Percentiles rank a stretch among this genome's conserved stretches.
phyloP scores from a whole-genome alignment of 163 green algal species.

The Coccomyxa subellipsoidea region DNA sequence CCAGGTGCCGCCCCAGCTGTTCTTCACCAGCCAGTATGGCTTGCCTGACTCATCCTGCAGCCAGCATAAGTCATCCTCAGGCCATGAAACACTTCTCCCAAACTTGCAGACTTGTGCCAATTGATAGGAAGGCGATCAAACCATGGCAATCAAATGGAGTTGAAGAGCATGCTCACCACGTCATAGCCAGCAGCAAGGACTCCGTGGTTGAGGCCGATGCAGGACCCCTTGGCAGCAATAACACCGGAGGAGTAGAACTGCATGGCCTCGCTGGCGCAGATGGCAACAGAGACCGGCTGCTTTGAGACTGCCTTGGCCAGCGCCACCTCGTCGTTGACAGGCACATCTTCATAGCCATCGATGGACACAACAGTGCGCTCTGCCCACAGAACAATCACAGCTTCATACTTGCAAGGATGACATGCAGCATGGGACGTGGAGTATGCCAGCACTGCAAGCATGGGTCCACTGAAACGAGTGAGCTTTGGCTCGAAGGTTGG shows the following conservation, averaged over 20 bases:
- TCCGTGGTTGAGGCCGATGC: constrained; percentile 89
- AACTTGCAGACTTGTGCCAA: too few species aligned
- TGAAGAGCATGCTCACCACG: too few species aligned
- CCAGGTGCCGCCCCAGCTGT: constrained; percentile 69
- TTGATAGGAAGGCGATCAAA: too few species aligned
- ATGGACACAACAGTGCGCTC: constrained; percentile 65
- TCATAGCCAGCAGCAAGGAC: constrained; percentile 89
- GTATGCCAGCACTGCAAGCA: too few species aligned
- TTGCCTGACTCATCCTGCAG: constrained; percentile 35
- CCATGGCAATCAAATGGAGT: too few species aligned
- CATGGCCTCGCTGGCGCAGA: constrained; percentile 63
- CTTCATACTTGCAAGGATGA: too few species aligned
- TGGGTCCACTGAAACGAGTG: too few species aligned
- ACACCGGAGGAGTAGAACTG: constrained; percentile 70
- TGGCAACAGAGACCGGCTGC: constrained; percentile 75
- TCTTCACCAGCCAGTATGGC: constrained; percentile 91
- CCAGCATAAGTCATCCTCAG: neutral
- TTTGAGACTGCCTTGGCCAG: constrained; percentile 69
- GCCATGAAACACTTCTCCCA: too few species aligned
- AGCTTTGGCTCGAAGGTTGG: too few species aligned
- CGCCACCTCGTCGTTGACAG: constrained; percentile 55
- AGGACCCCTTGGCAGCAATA: constrained; percentile 54
- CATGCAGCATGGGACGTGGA: too few species aligned
- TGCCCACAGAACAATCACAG: neutral
- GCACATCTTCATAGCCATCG: constrained; percentile 83